Evolutionary conservation across 805 yeast species (phyloP), one percentile per base, ranked within the genome.

Genomic region (Ogataea pilisensis): DNA sequence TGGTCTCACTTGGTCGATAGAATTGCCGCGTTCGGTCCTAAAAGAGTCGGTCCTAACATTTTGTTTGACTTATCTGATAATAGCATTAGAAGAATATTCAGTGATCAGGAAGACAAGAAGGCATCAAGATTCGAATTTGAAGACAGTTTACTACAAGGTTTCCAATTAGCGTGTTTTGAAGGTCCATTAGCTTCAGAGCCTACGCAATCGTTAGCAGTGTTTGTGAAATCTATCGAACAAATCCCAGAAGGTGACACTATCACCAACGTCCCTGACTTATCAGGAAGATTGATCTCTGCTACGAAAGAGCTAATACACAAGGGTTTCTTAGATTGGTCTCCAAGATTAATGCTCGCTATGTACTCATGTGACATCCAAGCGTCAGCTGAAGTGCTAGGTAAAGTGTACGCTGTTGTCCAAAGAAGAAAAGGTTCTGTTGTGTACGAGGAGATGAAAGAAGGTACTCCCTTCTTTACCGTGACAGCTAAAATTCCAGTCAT

Each of bases 391-490:
- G 97, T 88, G 0, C 69, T 93, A 38, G 99, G 99, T 32, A 88
- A 86, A 58, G 98, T 93, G 0, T 93, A 93, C 58, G 93, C 89
- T 0, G 98, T 91, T 16, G 87, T 93, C 19, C 96, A 95, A 49
- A 79, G 79, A 54, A 74, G 96, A 54, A 82, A 85, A 30, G 99
- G 99, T 22, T 67, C 76, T 38, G 85, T 93, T 41, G 74, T 83
- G 2, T 77, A 89, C 4, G 99, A 93, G 63, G 99, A 93, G 59
- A 80, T 93, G 87, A 90, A 93, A 57, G 99, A 93, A 60, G 99
- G 99, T 8, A 93, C 99, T 0, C 96, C 98, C 17, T 89, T 91
- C 54, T 93, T 93, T 70, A 85, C 85, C 22, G 78, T 93, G 42
- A 79, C 74, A 16, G 95, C 98, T 0, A 68, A 78, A 39, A 70